phyloP scores from a whole-genome alignment of 2,329 filamentous ascomycete genomes.

The Camillea tinctor region DNA sequence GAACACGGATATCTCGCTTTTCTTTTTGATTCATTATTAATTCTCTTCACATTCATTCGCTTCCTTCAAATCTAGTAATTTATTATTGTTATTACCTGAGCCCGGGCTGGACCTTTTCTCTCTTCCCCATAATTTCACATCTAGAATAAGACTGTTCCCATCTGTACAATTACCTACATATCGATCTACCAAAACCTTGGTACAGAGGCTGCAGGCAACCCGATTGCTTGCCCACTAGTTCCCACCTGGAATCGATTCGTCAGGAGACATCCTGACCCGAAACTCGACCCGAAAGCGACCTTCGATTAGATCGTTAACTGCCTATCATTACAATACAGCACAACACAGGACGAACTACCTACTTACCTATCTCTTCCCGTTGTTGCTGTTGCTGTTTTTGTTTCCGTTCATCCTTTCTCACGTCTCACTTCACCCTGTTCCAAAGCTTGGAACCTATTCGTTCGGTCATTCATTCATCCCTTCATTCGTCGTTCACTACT shows the following conservation, averaged over 20 bases:
- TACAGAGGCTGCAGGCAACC: slow-evolving; percentile 16
- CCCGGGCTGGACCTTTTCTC: slow-evolving; percentile 14
- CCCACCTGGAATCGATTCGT: slow-evolving; percentile 23
- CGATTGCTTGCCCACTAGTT: slow-evolving; percentile 6
- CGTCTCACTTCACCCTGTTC: too few relatives aligned
- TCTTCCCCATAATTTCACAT: not conserved
- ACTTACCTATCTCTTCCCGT: not conserved
- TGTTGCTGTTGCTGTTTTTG: too few relatives aligned
- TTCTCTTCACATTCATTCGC: slow-evolving; percentile 6
- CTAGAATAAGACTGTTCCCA: not conserved
- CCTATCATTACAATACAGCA: slow-evolving; percentile 7
- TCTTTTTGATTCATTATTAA: slow-evolving; percentile 10
- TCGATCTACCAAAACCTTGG: slow-evolving; percentile 3
- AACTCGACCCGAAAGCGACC: slow-evolving; percentile 14
- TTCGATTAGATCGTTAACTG: slow-evolving; percentile 8
- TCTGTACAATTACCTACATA: not conserved
- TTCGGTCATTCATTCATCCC: too few relatives aligned
- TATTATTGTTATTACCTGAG: slow-evolving; percentile 3
- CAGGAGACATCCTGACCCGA: slow-evolving; percentile 13
- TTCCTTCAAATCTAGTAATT: not conserved
- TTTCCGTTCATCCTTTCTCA: not conserved
- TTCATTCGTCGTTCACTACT: too few relatives aligned
- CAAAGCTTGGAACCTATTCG: too few relatives aligned
- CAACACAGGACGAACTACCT: slow-evolving; percentile 1
- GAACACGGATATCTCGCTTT: not conserved